Percentiles rank a stretch among this genome's conserved stretches.
Evolutionary conservation across 257 asterid genomes (phyloP).

Genomic region (Gentiana straminea): DNA sequence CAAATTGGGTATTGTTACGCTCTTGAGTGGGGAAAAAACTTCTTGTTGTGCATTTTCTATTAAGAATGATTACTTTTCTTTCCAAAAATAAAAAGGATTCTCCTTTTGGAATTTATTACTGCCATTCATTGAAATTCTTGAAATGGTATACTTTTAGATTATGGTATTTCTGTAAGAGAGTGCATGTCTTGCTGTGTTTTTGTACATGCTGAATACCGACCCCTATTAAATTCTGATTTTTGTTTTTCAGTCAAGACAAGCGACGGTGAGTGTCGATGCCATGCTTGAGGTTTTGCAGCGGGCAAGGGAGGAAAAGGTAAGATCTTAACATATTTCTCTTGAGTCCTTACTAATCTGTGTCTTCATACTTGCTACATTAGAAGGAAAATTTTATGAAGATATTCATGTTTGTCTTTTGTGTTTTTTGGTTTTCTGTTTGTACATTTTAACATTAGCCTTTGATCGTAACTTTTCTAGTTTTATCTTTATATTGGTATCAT

Average conservation of each 20-base stretch:
- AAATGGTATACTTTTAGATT: no score
- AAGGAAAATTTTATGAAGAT: background rate
- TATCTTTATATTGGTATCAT: no score
- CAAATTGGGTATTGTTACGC: no score
- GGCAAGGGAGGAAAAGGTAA: constrained; percentile 49
- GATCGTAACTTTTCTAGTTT: no score
- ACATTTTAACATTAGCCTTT: no score
- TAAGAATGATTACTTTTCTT: no score
- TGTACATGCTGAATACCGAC: background rate
- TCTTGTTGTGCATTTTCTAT: no score
- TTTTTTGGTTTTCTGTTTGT: no score
- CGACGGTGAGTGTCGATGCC: constrained; percentile 75
- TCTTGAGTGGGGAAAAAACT: no score
- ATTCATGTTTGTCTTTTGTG: background rate
- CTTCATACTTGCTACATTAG: background rate
- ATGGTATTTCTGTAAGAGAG: background rate
- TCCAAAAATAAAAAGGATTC: no score
- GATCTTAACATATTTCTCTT: constrained; percentile 3
- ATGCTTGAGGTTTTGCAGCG: constrained; percentile 77
- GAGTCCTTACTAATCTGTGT: background rate
- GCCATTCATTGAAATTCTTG: no score
- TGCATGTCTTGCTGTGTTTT: background rate
- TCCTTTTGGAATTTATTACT: no score
- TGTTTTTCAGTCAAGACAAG: constrained; percentile 63
- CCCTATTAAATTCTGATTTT: background rate